A percentile compares a stretch with the other conserved stretches of the same genome.
Evolutionary conservation across 257 asterid genomes (phyloP).

Genomic region (Capsicum rhomboideum): DNA sequence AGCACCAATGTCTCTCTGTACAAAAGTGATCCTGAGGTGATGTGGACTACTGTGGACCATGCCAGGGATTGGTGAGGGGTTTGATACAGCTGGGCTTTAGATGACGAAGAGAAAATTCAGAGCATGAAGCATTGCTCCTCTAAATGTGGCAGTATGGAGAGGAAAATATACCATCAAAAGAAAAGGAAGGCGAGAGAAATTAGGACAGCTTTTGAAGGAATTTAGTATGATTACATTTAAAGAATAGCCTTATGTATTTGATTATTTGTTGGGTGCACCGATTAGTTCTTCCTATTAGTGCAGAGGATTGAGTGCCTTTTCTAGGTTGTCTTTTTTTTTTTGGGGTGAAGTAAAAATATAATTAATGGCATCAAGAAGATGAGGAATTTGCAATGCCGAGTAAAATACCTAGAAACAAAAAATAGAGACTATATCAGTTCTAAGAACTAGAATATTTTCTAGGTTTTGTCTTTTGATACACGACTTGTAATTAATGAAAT

Average conservation of each 20-base stretch:
- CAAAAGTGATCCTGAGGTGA: not conserved
- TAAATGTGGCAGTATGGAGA: not conserved
- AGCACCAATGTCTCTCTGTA: not conserved
- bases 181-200: not conserved
- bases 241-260: not conserved
- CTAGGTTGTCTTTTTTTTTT: not conserved
- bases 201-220: not conserved
- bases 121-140: not conserved
- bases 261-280: not conserved
- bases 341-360: not conserved
- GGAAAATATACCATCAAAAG: not conserved
- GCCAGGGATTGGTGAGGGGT: not conserved
- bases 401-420: not conserved
- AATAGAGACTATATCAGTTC: not conserved
- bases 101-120: not conserved
- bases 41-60: not conserved
- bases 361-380: not conserved
- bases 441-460: not conserved
- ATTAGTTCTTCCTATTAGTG: not conserved
- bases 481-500: not conserved
- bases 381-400: not conserved
- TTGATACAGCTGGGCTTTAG: not conserved
- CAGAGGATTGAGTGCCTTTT: not conserved
- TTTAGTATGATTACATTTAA: not conserved
- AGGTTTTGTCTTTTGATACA: not conserved